These are phyloP conservation scores for Aegilops bicornis DNA, from an alignment of 176 grass and related monocot species.

Conservation along the genomic window DNA sequence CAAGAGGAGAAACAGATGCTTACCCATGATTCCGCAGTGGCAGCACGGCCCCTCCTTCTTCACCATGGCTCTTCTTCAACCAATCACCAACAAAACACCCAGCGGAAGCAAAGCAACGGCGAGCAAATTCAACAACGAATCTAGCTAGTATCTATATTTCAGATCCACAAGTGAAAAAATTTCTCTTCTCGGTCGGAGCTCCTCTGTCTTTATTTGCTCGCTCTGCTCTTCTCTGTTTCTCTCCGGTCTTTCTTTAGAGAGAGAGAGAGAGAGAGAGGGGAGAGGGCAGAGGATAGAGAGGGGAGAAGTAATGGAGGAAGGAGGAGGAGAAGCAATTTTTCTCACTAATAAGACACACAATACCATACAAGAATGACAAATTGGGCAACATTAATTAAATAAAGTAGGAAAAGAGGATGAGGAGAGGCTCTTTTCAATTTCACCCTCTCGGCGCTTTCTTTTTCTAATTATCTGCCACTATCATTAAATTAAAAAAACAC, in stretches of 20 bases:
- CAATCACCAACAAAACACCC: constrained; percentile 34
- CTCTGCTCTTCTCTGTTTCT: constrained; percentile 9
- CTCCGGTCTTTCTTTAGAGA: constrained; percentile 5
- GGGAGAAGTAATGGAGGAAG: constrained; percentile 31
- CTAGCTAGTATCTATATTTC: not conserved
- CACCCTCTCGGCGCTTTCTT: no score
- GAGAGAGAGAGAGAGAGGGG: not conserved
- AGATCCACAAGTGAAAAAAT: no score
- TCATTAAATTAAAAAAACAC: not conserved
- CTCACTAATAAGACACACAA: constrained; percentile 24
- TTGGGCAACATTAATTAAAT: not conserved
- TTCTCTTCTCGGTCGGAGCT: no score
- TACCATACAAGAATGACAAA: not conserved
- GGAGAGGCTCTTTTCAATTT: no score
- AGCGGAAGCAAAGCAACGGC: not conserved
- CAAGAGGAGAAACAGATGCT: constrained; percentile 30
- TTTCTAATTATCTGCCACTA: not conserved
- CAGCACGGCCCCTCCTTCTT: constrained; percentile 87
- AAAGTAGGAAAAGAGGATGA: constrained; percentile 19
- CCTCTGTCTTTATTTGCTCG: not conserved
- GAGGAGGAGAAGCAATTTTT: not conserved
- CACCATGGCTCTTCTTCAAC: constrained; percentile 31
- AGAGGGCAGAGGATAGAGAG: not conserved
- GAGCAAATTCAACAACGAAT: constrained; percentile 32
- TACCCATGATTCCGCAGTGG: constrained; percentile 97